Evolutionary conservation across 2,329 filamentous ascomycete species (phyloP).

Genomic region (Podosphaera aphanis): DNA sequence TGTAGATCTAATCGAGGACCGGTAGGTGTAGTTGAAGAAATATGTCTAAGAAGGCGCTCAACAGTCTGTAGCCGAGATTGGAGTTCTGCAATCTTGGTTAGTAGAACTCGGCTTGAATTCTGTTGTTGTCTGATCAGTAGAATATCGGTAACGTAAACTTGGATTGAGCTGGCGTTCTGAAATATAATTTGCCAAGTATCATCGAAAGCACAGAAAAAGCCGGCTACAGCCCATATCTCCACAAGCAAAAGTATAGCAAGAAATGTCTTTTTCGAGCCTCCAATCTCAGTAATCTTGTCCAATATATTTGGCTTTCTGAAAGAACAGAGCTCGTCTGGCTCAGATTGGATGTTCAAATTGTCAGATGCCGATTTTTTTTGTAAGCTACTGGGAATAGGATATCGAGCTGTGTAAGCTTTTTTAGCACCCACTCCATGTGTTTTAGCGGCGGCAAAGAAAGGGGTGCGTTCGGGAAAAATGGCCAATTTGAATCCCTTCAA

Average conservation of each 20-base stretch:
- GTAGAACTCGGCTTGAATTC: conserved; percentile 14
- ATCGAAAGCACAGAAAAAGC: conserved; percentile 14
- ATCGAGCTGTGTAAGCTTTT: conserved; percentile 1
- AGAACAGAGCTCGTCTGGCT: conserved; percentile 1
- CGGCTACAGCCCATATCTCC: conserved; percentile 14
- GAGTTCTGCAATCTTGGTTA: conserved; percentile 15
- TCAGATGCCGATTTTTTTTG: neutral
- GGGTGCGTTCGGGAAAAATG: conserved; percentile 4
- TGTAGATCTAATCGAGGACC: neutral
- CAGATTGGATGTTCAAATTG: conserved; percentile 1
- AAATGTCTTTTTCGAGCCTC: conserved; percentile 14
- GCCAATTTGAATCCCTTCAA: conserved; percentile 5
- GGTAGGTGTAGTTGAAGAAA: conserved; percentile 6
- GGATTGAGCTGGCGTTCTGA: conserved; percentile 18
- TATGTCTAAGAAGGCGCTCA: conserved; percentile 14
- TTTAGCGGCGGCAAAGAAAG: conserved; percentile 6
- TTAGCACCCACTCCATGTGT: conserved; percentile 4
- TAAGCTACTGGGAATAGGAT: neutral
- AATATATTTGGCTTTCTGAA: conserved; percentile 7
- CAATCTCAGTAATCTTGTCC: conserved; percentile 11
- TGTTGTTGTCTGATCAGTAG: conserved; percentile 20
- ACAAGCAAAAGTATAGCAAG: conserved; percentile 16
- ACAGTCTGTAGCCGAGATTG: conserved; percentile 16
- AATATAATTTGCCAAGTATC: conserved; percentile 19
- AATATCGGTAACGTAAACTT: conserved; percentile 18